Conservation (phyloP, 2,329 filamentous ascomycete species). For the Cordyceps pruinosa region DNA sequence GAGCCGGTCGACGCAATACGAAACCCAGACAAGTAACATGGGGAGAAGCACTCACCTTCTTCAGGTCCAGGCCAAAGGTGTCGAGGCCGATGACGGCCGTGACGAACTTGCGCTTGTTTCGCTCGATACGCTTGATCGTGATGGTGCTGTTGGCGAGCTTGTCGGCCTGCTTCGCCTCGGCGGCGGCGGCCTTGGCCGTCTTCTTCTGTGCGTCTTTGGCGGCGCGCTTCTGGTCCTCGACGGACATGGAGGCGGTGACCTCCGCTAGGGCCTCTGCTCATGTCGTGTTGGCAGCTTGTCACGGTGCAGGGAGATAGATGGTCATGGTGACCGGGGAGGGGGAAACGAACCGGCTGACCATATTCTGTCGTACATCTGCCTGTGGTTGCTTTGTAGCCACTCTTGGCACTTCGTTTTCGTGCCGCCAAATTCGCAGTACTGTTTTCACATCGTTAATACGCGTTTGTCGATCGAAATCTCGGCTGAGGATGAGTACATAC, state of each 20-base stretch:
- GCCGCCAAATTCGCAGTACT: constrained; percentile 99
- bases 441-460: not conserved
- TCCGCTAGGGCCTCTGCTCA: constrained; percentile 68
- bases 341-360: constrained; percentile 70
- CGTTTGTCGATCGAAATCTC: constrained; percentile 11
- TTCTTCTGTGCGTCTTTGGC: constrained; percentile 97
- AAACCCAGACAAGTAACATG: too few relatives aligned
- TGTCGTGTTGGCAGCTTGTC: not conserved
- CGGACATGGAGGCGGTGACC: constrained; percentile 75
- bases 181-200: constrained; percentile 84
- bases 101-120: constrained; percentile 96
- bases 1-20: too few relatives aligned
- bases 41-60: constrained; percentile 69
- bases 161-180: constrained; percentile 75
- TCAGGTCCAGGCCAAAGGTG: constrained; percentile 83
- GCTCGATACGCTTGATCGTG: constrained; percentile 92
- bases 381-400: constrained; percentile 76
- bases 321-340: not conserved
- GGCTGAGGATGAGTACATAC: constrained; percentile 27
- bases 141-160: constrained; percentile 77
- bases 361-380: constrained; percentile 66
- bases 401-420: constrained; percentile 96
- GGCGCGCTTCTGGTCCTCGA: constrained; percentile 89
- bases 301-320: not conserved
- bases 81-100: constrained; percentile 89